Evolutionary conservation across 2,329 filamentous ascomycete genomes (phyloP).

Genomic region (Daldinia sp.): DNA sequence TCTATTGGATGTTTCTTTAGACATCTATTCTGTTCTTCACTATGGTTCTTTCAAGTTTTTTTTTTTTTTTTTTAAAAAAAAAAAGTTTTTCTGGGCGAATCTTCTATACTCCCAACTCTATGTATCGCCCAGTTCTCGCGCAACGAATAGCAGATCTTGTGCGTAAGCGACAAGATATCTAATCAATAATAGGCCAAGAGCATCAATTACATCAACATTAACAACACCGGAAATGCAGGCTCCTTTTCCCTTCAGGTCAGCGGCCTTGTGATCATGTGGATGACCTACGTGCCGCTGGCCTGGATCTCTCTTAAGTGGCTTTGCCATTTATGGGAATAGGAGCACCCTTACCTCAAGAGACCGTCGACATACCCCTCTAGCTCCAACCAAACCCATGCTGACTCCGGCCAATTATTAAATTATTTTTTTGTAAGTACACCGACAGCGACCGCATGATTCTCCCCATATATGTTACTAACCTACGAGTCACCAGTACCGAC

Average conservation of each 20-base stretch:
- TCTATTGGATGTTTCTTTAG: no score
- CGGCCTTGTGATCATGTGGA: constrained; percentile 4
- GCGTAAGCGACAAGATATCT: no score
- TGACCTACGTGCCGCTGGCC: constrained; percentile 5
- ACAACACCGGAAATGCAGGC: background rate
- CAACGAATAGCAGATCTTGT: no score
- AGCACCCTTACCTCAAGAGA: constrained; percentile 7
- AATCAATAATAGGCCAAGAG: no score
- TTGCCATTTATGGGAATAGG: constrained; percentile 8
- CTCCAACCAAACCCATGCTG: constrained; percentile 22
- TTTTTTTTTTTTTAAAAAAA: no score
- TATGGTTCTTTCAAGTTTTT: no score
- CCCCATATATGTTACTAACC: background rate
- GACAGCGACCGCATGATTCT: no score
- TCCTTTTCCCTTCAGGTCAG: constrained; percentile 8
- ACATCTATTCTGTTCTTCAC: no score
- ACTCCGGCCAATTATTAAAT: background rate
- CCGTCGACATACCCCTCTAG: constrained; percentile 17
- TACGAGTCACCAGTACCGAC: background rate
- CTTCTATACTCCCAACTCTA: no score
- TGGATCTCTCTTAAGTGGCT: constrained; percentile 14
- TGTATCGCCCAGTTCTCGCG: no score
- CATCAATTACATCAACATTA: no score
- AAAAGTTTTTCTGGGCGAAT: no score
- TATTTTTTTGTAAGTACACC: background rate